Evolutionary conservation across 768 basidiomycete genomes (phyloP).

Genomic region (Phlebiopsis gigantea): DNA sequence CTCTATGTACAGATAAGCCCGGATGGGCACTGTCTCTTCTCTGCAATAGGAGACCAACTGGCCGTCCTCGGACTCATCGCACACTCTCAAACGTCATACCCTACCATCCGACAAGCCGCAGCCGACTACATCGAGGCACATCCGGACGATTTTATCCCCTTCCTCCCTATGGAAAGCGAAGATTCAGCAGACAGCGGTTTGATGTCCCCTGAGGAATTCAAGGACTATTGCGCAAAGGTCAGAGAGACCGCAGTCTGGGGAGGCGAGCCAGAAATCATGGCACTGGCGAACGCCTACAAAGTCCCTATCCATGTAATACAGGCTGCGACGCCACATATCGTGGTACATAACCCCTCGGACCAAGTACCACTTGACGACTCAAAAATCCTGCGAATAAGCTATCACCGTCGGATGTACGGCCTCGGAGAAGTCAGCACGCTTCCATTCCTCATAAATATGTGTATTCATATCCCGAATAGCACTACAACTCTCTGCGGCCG

Average conservation of each 20-base stretch:
- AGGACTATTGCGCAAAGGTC: constrained; percentile 71
- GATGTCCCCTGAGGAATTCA: constrained; percentile 63
- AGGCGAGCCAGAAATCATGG: constrained; percentile 94
- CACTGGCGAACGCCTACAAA: constrained; percentile 73
- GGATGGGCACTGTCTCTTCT: constrained; percentile 95
- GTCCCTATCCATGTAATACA: constrained; percentile 92
- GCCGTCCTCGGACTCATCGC: constrained; percentile 64
- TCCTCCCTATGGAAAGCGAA: constrained; percentile 72
- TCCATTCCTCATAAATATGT: not conserved
- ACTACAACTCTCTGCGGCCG: constrained; percentile 83
- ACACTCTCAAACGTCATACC: constrained; percentile 51
- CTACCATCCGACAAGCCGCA: constrained; percentile 59
- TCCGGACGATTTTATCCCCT: constrained; percentile 88
- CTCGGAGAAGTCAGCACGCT: constrained; percentile 76
- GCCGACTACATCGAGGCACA: constrained; percentile 79
- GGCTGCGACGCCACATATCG: constrained; percentile 71
- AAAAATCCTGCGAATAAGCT: constrained; percentile 67
- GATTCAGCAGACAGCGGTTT: constrained; percentile 63
- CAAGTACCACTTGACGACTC: constrained; percentile 26
- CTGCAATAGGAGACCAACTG: constrained; percentile 91
- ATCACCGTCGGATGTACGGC: constrained; percentile 92
- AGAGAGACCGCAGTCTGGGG: constrained; percentile 91
- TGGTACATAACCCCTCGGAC: constrained; percentile 67
- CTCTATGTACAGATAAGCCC: constrained; percentile 66
- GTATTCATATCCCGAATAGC: constrained; percentile 38